These are phyloP conservation scores for Nitzschia sp. DNA, from an alignment of 108 stramenopile genomes.

Conservation along the genomic window DNA sequence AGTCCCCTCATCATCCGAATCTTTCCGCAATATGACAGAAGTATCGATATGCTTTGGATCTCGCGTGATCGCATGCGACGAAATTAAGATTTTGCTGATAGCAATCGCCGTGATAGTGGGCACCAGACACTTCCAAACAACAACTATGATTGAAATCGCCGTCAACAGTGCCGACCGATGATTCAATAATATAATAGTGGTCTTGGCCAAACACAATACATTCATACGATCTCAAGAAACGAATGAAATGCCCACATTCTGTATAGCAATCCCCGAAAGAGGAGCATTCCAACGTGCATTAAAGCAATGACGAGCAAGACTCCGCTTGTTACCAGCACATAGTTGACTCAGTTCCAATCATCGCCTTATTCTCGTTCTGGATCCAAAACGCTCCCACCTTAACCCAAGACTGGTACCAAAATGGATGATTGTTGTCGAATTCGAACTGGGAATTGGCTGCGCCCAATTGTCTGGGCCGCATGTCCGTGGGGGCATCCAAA, in stretches of 20 bases:
- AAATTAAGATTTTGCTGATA: conserved; percentile 62
- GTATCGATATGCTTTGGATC: conserved; percentile 80
- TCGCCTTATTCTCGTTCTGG: no score
- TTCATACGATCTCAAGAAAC: conserved; percentile 65
- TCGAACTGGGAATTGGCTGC: no score
- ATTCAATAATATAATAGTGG: conserved; percentile 55
- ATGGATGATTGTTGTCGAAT: no score
- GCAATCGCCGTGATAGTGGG: conserved; percentile 59
- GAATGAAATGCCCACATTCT: conserved; percentile 68
- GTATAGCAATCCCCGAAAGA: conserved; percentile 61
- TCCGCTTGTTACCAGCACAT: conserved; percentile 62
- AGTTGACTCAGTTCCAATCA: conserved; percentile 92
- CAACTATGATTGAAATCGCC: conserved; percentile 58
- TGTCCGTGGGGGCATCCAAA: no score
- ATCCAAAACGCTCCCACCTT: no score
- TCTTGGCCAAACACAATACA: conserved; percentile 65
- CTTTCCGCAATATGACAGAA: not conserved
- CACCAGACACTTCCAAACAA: conserved; percentile 72
- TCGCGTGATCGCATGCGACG: conserved; percentile 76
- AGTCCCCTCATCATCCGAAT: conserved; percentile 19
- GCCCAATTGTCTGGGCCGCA: no score
- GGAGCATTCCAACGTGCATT: conserved; percentile 82
- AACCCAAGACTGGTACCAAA: no score
- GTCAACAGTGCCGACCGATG: conserved; percentile 65
- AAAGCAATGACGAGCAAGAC: conserved; percentile 77